These are phyloP conservation scores for Syncephalastrum racemosum DNA, from an alignment of 371 early-diverging fungal genomes.

Conservation along the genomic window DNA sequence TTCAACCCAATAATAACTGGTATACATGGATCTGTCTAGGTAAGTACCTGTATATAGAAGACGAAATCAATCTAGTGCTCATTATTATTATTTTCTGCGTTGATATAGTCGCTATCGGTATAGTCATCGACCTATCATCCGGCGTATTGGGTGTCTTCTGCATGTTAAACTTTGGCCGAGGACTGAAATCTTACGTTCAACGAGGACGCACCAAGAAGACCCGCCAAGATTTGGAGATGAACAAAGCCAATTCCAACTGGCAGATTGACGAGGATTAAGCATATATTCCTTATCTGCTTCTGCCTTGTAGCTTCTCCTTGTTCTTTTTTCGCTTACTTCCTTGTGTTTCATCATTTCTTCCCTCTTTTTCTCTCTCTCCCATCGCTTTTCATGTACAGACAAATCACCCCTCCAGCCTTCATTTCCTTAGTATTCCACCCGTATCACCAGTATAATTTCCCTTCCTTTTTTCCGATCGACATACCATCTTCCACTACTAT, in stretches of 20 bases:
- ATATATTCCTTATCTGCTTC: too few species aligned
- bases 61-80: neutral
- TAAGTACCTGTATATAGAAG: constrained; percentile 13
- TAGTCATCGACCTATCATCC: constrained; percentile 17
- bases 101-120: constrained; percentile 30
- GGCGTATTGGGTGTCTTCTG: constrained; percentile 27
- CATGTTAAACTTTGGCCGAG: constrained; percentile 36
- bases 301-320: too few species aligned
- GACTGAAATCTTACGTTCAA: constrained; percentile 38
- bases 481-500: too few species aligned
- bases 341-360: neutral
- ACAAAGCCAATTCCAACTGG: constrained; percentile 35
- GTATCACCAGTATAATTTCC: too few species aligned
- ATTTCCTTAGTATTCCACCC: too few species aligned
- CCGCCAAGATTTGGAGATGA: constrained; percentile 36
- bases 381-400: neutral
- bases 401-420: too few species aligned
- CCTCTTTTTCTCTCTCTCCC: constrained; percentile 9
- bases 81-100: neutral
- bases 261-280: constrained; percentile 41
- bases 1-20: constrained; percentile 46
- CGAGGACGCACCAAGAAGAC: constrained; percentile 24
- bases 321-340: too few species aligned
- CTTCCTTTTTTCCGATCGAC: too few species aligned
- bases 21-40: constrained; percentile 49